Base-by-base conservation (phyloP, 1,139 yeast species). In the Geotrichum fermentans region DNA sequence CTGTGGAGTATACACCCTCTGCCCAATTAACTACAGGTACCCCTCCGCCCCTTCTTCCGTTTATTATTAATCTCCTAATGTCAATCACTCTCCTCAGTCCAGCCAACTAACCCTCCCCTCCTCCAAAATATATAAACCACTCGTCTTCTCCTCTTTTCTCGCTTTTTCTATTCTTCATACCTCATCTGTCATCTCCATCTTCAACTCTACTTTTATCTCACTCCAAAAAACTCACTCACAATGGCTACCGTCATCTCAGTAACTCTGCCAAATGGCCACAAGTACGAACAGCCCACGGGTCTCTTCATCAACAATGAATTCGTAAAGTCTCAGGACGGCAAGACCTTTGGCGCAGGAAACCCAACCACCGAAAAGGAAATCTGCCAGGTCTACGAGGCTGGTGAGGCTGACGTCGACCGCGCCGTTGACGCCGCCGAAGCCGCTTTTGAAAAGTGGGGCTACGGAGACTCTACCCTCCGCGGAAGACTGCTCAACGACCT, bases 241-340 rank as follows among this genome's bases (percentile, higher is more conserved):
- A 41, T 41, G 44, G 8, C 44, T n/a, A 41, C 44, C 28, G n/a
- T 21, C n/a, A 21, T 13, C 16, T 69, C 68, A 17, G 66, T 83
- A 55, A 78, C 73, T 11, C 73, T 83, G 43, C 89, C 89, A 55
- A 80, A 80, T 60, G 87, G 87, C 47, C 65, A 70, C 48, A 70
- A 69, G 50, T 73, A 66, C 73, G 74, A 74, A 53, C 88, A 81
- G 68, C 89, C 88, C 59, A 69, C 83, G 29, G 85, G 87, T 20
- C 68, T 82, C 53, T 82, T 79, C 67, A 79, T 81, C 65, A 75
- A 80, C 68, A 81, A 82, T 56, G 75, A 81, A 59, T 82, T 72
- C 54, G 74, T 73, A 21, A 56, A 62, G 17, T 70, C 85, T 10
- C 66, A 68, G 38, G 63, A 74, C 6, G 78, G 79, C 13, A 69